Percentiles rank a stretch among this genome's conserved stretches.
These are phyloP conservation scores for Microbotryomycetes sp. DNA, from an alignment of 1,284 basidiomycete genomes.

Conservation along the genomic window DNA sequence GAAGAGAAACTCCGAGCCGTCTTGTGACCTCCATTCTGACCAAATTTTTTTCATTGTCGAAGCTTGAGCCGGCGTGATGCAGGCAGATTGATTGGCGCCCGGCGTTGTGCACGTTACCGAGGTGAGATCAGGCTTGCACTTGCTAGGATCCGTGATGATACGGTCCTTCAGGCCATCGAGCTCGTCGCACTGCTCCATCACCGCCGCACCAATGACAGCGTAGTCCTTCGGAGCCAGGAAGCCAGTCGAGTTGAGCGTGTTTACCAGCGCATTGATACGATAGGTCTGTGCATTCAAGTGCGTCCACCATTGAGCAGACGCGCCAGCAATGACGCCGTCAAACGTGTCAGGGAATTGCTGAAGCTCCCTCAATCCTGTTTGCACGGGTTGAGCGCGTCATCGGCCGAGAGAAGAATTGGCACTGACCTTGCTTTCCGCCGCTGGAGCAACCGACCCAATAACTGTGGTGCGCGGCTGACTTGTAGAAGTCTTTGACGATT, in stretches of 20 bases:
- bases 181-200: slow-evolving; percentile 35
- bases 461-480: neutral
- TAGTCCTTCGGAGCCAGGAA: slow-evolving; percentile 21
- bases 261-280: slow-evolving; percentile 28
- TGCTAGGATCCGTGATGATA: slow-evolving; percentile 30
- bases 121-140: slow-evolving; percentile 27
- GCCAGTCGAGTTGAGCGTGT: slow-evolving; percentile 12
- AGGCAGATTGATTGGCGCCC: slow-evolving; percentile 15
- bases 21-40: slow-evolving; percentile 8
- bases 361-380: slow-evolving; percentile 11
- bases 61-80: slow-evolving; percentile 21
- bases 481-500: slow-evolving; percentile 20
- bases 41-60: slow-evolving; percentile 28
- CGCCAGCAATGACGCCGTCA: slow-evolving; percentile 32
- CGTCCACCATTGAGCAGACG: slow-evolving; percentile 23
- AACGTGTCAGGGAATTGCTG: slow-evolving; percentile 28
- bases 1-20: slow-evolving; percentile 13
- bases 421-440: slow-evolving; percentile 35
- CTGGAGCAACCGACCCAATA: slow-evolving; percentile 28
- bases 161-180: slow-evolving; percentile 36
- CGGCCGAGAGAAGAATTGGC: slow-evolving; percentile 8
- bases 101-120: slow-evolving; percentile 14
- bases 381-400: neutral
- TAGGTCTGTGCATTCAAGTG: slow-evolving; percentile 21
- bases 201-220: slow-evolving; percentile 23